Conservation (phyloP, 148 eudicot species). For the Cornus suecica region DNA sequence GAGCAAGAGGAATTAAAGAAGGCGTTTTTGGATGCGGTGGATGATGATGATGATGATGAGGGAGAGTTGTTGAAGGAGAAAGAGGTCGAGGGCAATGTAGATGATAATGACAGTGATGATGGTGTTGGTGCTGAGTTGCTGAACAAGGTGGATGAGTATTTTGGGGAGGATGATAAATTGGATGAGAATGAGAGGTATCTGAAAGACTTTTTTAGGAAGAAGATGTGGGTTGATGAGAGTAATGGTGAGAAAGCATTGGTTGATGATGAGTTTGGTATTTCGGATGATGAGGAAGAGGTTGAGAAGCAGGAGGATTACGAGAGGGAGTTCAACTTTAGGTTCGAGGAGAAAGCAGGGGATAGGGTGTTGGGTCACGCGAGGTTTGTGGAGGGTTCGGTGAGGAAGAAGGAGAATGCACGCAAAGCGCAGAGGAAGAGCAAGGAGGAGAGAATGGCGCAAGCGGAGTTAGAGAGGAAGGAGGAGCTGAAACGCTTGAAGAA, state of each 20-base stretch:
- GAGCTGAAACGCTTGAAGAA: conserved; percentile 94
- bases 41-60: conserved; percentile 37
- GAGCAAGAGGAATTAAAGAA: conserved; percentile 67
- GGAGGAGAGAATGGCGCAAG: conserved; percentile 77
- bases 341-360: conserved; percentile 74
- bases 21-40: conserved; percentile 39
- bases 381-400: conserved; percentile 70
- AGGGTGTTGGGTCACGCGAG: conserved; percentile 73
- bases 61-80: conserved; percentile 50
- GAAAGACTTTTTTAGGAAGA: conserved; percentile 68
- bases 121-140: conserved; percentile 39
- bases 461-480: conserved; percentile 68
- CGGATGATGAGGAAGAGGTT: conserved; percentile 76
- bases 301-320: conserved; percentile 86
- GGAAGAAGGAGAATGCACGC: conserved; percentile 80
- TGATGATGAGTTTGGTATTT: conserved; percentile 39
- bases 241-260: conserved; percentile 17
- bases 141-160: conserved; percentile 66
- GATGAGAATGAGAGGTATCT: conserved; percentile 60
- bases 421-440: conserved; percentile 79
- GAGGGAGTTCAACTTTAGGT: conserved; percentile 74
- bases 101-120: conserved; percentile 29
- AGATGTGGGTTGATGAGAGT: conserved; percentile 67
- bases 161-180: conserved; percentile 68
- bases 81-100: conserved; percentile 21